Evolutionary conservation across 768 basidiomycete species (phyloP).

Genomic region (Mycena floridula): DNA sequence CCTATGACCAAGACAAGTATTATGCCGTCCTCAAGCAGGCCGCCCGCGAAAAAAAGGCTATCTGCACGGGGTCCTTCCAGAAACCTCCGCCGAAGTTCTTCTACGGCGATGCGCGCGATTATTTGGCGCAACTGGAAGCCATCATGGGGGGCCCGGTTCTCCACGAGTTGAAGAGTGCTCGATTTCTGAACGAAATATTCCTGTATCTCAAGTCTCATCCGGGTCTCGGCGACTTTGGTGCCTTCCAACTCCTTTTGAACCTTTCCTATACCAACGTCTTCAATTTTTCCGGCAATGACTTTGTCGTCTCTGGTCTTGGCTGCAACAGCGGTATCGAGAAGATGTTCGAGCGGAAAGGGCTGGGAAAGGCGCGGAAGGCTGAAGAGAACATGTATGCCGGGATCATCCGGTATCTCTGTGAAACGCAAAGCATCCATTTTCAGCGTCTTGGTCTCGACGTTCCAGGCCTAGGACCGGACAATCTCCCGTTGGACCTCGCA

Average conservation of each 20-base stretch:
- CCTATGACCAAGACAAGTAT: slow-evolving; percentile 50
- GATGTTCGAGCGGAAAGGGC: slow-evolving; percentile 46
- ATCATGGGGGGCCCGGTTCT: slow-evolving; percentile 53
- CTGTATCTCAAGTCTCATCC: slow-evolving; percentile 54
- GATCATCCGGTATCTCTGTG: slow-evolving; percentile 58
- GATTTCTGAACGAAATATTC: slow-evolving; percentile 58
- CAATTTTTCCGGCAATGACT: slow-evolving; percentile 62
- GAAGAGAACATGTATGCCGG: slow-evolving; percentile 42
- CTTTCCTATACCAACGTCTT: slow-evolving; percentile 52
- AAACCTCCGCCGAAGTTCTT: slow-evolving; percentile 62
- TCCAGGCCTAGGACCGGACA: slow-evolving; percentile 41
- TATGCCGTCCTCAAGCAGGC: slow-evolving; percentile 41
- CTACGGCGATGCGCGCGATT: slow-evolving; percentile 29
- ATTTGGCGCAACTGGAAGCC: slow-evolving; percentile 59
- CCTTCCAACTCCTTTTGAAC: slow-evolving; percentile 61
- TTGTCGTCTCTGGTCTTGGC: slow-evolving; percentile 66
- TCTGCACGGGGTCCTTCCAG: slow-evolving; percentile 71
- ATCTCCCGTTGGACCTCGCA: slow-evolving; percentile 51
- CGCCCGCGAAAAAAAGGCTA: slow-evolving; percentile 29
- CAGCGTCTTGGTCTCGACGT: slow-evolving; percentile 49
- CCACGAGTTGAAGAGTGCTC: slow-evolving; percentile 39
- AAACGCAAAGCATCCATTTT: slow-evolving; percentile 57
- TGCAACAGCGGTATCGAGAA: slow-evolving; percentile 60
- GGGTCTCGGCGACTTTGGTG: slow-evolving; percentile 69
- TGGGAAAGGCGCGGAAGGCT: slow-evolving; percentile 22